Evolutionary conservation across 2,329 filamentous ascomycete genomes (phyloP).

Genomic region (Tolypocladium inflatum): DNA sequence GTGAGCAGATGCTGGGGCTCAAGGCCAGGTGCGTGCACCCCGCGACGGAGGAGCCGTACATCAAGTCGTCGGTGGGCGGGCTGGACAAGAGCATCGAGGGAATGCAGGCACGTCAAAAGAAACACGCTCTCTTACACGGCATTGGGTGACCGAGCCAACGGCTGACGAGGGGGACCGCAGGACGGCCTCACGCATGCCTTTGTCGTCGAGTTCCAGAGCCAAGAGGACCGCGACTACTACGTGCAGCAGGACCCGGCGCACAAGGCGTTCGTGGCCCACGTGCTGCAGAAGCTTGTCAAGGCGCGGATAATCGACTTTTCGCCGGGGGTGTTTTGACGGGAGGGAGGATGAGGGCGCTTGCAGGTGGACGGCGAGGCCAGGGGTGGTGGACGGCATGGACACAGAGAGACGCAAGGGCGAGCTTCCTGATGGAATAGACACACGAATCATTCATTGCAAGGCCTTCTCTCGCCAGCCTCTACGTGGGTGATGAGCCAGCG

Average conservation of each 20-base stretch:
- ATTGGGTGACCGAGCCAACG: background rate
- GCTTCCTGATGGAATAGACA: no score
- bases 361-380: background rate
- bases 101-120: conserved; percentile 33
- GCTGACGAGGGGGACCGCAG: conserved; percentile 19
- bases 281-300: conserved; percentile 37
- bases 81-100: conserved; percentile 52
- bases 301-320: conserved; percentile 51
- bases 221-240: conserved; percentile 60
- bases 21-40: conserved; percentile 53
- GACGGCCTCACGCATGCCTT: conserved; percentile 58
- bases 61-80: conserved; percentile 49
- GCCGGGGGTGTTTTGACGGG: conserved; percentile 27
- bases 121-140: background rate
- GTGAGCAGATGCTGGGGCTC: conserved; percentile 32
- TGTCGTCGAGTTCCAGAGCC: conserved; percentile 54
- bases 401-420: no score
- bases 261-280: conserved; percentile 42
- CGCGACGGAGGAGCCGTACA: conserved; percentile 46
- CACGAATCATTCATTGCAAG: no score
- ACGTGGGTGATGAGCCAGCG: no score
- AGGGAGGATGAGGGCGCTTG: background rate
- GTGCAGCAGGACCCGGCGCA: conserved; percentile 55
- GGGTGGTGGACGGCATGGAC: no score
- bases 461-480: no score